Percentiles rank a stretch among this genome's conserved stretches.
Conservation (phyloP, 768 basidiomycete genomes). For the Mycena kentingensis region DNA sequence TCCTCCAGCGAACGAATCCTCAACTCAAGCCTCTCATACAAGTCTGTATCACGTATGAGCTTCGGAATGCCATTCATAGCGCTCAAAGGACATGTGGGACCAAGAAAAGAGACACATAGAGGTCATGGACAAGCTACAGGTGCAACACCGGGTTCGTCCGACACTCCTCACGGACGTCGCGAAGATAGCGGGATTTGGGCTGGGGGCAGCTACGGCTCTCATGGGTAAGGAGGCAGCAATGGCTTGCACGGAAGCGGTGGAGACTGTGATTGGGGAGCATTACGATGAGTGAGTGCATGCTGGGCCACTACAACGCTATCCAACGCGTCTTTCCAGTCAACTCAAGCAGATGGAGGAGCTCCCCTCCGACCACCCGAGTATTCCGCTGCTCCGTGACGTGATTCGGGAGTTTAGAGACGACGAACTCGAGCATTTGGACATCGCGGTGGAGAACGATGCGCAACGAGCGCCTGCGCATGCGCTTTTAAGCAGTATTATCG, state of each 20-base stretch:
- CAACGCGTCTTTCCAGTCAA: slow-evolving; percentile 56
- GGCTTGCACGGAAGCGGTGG: slow-evolving; percentile 98
- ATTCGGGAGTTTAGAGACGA: slow-evolving; percentile 90
- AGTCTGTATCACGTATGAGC: slow-evolving; percentile 42
- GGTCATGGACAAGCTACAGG: slow-evolving; percentile 83
- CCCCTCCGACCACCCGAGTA: slow-evolving; percentile 71
- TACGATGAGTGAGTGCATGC: slow-evolving; percentile 85
- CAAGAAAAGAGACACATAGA: slow-evolving; percentile 90
- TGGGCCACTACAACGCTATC: slow-evolving; percentile 5
- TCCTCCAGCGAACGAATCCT: slow-evolving; percentile 65
- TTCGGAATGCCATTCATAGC: slow-evolving; percentile 1
- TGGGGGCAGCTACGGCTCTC: slow-evolving; percentile 83
- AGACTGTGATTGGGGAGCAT: slow-evolving; percentile 97
- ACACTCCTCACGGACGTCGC: slow-evolving; percentile 84
- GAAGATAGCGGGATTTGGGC: slow-evolving; percentile 81
- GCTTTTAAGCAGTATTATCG: slow-evolving; percentile 81
- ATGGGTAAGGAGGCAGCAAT: slow-evolving; percentile 94
- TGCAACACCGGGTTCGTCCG: slow-evolving; percentile 83
- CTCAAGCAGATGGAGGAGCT: slow-evolving; percentile 69
- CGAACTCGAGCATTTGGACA: slow-evolving; percentile 91
- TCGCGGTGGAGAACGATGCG: slow-evolving; percentile 83
- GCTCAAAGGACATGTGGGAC: slow-evolving; percentile 91
- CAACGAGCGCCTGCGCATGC: slow-evolving; percentile 93
- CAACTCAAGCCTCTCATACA: slow-evolving; percentile 68
- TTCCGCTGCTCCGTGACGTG: slow-evolving; percentile 70